Evolutionary conservation across 352 stramenopile species (phyloP).

Genomic region (Phytophthora pini): DNA sequence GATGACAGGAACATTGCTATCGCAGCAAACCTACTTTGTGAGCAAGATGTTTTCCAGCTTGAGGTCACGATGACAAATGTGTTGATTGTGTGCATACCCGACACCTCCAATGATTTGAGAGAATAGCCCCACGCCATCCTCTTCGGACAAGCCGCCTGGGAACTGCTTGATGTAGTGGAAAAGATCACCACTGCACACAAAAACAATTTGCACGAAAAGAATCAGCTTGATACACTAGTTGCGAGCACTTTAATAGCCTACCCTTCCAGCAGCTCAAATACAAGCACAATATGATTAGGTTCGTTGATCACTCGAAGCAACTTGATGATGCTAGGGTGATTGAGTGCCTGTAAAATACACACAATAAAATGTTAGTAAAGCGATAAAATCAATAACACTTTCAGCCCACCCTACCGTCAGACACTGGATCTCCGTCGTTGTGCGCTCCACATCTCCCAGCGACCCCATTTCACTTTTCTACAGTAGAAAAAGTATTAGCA

Average conservation of each 20-base stretch:
- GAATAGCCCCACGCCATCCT: slow-evolving; percentile 70
- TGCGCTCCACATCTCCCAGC: slow-evolving; percentile 87
- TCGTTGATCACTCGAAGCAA: slow-evolving; percentile 87
- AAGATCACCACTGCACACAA: slow-evolving; percentile 64
- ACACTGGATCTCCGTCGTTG: slow-evolving; percentile 89
- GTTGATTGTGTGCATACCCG: slow-evolving; percentile 89
- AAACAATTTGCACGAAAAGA: not conserved
- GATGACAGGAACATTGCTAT: not conserved
- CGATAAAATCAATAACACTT: not conserved
- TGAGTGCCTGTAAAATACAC: slow-evolving; percentile 54
- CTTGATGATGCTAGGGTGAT: slow-evolving; percentile 91
- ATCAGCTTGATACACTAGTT: not conserved
- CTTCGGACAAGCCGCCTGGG: slow-evolving; percentile 58
- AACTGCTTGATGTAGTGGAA: slow-evolving; percentile 86
- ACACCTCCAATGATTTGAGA: slow-evolving; percentile 82
- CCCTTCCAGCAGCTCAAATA: slow-evolving; percentile 89
- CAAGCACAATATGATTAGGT: slow-evolving; percentile 85
- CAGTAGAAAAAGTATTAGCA: slow-evolving; percentile 1
- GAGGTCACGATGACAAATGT: slow-evolving; percentile 90
- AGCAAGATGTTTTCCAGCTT: slow-evolving; percentile 91
- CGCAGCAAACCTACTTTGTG: slow-evolving; percentile 53
- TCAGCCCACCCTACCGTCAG: slow-evolving; percentile 50
- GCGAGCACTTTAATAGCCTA: slow-evolving; percentile 17
- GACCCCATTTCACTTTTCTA: slow-evolving; percentile 90
- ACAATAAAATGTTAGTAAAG: slow-evolving; percentile 7